A percentile compares a stretch with the other conserved stretches of the same genome.
Conservation (phyloP, 2,329 filamentous ascomycete genomes). For the Ascosphaera pollenicola region DNA sequence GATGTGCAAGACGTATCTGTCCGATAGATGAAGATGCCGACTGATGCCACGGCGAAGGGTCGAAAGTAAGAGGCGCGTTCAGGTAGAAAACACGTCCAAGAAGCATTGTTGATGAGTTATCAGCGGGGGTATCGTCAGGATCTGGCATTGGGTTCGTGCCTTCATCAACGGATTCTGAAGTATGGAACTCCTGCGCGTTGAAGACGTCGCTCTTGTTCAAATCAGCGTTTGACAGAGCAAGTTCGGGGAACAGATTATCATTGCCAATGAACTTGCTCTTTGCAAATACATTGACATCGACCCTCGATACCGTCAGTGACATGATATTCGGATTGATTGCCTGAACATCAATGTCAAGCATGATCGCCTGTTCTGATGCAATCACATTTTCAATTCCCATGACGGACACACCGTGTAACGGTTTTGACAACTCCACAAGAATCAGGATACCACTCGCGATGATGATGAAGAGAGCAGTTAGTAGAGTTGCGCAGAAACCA, state of each 20-base stretch:
- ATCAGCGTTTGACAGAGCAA: conserved; percentile 10
- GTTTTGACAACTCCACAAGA: conserved; percentile 77
- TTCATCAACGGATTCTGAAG: conserved; percentile 24
- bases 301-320: conserved; percentile 60
- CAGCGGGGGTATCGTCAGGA: conserved; percentile 28
- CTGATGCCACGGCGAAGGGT: conserved; percentile 68
- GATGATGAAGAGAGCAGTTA: conserved; percentile 57
- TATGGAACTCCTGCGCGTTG: conserved; percentile 7
- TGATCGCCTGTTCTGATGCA: conserved; percentile 82
- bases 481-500: conserved; percentile 71
- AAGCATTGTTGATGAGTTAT: conserved; percentile 58
- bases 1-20: conserved; percentile 58
- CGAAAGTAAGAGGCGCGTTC: conserved; percentile 72
- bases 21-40: conserved; percentile 51
- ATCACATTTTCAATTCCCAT: conserved; percentile 71
- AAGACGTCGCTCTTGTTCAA: conserved; percentile 17
- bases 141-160: conserved; percentile 44
- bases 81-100: conserved; percentile 76
- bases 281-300: conserved; percentile 84
- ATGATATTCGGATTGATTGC: conserved; percentile 89
- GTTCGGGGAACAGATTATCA: no score
- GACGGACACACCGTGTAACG: conserved; percentile 57
- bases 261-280: conserved; percentile 75
- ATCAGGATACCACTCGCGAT: conserved; percentile 73
- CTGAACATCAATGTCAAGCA: conserved; percentile 73